Evolutionary conservation across 768 basidiomycete genomes (phyloP).

Genomic region (Rhizopogon rudus): DNA sequence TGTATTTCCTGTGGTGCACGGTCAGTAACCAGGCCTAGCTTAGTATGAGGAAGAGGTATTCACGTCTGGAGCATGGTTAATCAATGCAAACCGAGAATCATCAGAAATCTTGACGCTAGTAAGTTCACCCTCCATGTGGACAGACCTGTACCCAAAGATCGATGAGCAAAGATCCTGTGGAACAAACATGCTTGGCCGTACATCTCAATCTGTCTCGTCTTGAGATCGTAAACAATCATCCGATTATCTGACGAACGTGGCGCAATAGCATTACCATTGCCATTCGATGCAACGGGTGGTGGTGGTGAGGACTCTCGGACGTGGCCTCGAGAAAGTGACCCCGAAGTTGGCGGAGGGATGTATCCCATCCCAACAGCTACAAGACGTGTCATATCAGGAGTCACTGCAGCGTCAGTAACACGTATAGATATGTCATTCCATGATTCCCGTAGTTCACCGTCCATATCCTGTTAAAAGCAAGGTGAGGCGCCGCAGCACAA

Average conservation of each 20-base stretch:
- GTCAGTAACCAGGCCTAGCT: slow-evolving; percentile 4
- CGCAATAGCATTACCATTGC: slow-evolving; percentile 27
- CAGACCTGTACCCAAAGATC: slow-evolving; percentile 40
- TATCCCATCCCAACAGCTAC: slow-evolving; percentile 79
- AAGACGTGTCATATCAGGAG: slow-evolving; percentile 78
- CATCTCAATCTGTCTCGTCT: slow-evolving; percentile 63
- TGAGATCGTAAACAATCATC: slow-evolving; percentile 74
- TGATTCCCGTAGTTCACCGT: slow-evolving; percentile 65
- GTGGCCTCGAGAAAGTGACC: slow-evolving; percentile 20
- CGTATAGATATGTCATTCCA: slow-evolving; percentile 74
- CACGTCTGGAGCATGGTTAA: slow-evolving; percentile 86
- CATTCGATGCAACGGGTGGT: slow-evolving; percentile 25
- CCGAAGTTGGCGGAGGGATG: slow-evolving; percentile 15
- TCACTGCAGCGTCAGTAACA: slow-evolving; percentile 80
- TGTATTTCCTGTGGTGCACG: slow-evolving; percentile 68
- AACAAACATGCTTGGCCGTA: slow-evolving; percentile 34
- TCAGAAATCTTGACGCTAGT: slow-evolving; percentile 85
- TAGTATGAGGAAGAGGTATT: slow-evolving; percentile 23
- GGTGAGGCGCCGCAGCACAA: slow-evolving; percentile 5
- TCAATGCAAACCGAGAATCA: slow-evolving; percentile 82
- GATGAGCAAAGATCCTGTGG: slow-evolving; percentile 7
- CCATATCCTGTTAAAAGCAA: slow-evolving; percentile 50
- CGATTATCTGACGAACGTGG: slow-evolving; percentile 44
- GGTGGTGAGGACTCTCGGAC: slow-evolving; percentile 28
- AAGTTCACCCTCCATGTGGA: slow-evolving; percentile 69